A percentile compares a stretch with the other conserved stretches of the same genome.
These are phyloP conservation scores for Aristolochia californica DNA, from an alignment of 164 flowering plant genomes.

Conservation along the genomic window DNA sequence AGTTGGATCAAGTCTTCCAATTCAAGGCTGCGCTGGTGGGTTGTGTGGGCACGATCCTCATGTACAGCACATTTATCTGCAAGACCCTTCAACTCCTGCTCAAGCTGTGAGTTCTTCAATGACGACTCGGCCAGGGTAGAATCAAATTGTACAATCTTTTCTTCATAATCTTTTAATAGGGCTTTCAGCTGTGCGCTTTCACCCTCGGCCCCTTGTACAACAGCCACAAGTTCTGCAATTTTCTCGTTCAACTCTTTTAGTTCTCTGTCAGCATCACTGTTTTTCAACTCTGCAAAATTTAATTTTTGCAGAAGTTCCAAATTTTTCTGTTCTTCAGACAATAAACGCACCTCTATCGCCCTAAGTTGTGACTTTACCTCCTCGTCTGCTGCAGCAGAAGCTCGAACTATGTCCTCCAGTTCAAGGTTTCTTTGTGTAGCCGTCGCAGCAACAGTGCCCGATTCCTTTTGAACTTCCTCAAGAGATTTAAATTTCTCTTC, in stretches of 20 bases:
- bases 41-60: constrained; percentile 49
- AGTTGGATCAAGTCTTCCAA: constrained; percentile 60
- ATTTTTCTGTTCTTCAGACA: constrained; percentile 49
- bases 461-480: constrained; percentile 49
- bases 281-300: constrained; percentile 36
- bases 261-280: constrained; percentile 43
- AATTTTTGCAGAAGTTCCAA: constrained; percentile 59
- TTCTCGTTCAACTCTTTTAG: constrained; percentile 35
- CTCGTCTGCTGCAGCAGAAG: constrained; percentile 48
- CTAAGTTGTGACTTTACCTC: constrained; percentile 42
- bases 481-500: constrained; percentile 57
- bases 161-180: constrained; percentile 35
- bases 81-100: constrained; percentile 42
- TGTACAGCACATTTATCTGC: constrained; percentile 48
- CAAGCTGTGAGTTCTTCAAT: constrained; percentile 40
- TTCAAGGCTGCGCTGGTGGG: constrained; percentile 60
- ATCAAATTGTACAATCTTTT: constrained; percentile 39
- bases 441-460: constrained; percentile 34
- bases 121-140: constrained; percentile 33
- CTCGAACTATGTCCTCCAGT: constrained; percentile 42
- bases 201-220: constrained; percentile 31
- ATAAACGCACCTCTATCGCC: constrained; percentile 37
- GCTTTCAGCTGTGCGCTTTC: constrained; percentile 31
- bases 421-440: constrained; percentile 54
- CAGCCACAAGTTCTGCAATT: constrained; percentile 24